Evolutionary conservation across 805 yeast genomes (phyloP), one percentile per base, ranked within the genome.

Genomic region (Kuraishia borneana): DNA sequence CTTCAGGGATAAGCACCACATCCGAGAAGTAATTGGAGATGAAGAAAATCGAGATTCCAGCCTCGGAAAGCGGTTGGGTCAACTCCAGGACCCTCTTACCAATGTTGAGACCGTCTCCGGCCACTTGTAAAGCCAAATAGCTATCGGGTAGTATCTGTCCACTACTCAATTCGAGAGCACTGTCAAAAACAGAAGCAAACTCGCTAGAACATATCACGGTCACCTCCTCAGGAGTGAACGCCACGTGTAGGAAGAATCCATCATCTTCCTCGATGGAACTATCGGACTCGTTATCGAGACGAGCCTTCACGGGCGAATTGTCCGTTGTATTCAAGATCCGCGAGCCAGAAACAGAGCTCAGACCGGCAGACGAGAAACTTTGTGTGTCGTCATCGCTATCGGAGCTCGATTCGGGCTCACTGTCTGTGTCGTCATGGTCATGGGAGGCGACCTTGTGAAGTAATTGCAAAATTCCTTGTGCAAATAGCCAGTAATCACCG

Each of bases 1-100:
- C 43, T 25, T 48, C 50, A 0, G 84, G 84, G n/a, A 76, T 61
- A 31, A 77, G 54, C 17, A 77, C 76, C 31, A 72, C 70, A 50
- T 76, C 82, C 27, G 75, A 68, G 50, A 73, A 76, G 51, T 76
- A 79, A 22, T 76, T 72, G 13, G 76, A 65, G 21, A 77, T 50
- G 51, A 76, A 77, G 46, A 74, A 76, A 22, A 77, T 58, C 2
- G 83, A 65, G 21, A 77, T 73, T 13, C 61, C 63, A 31, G 72
- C 71, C 26, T 60, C 57, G 1, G 79, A 65, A n/a, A 77, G 53
- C 1, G 83, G 83, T 33, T 61, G 59, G 1, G 80, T 73, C 26
- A 77, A 52, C 36, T 70, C 71, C 31, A 76, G 49, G 12, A 76
- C 74, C 28, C 77, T 54, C 26, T 65, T 62, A 30, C 70, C 71